Evolutionary conservation across 345 rosid species (phyloP).

Genomic region (Syzygium aromaticum): DNA sequence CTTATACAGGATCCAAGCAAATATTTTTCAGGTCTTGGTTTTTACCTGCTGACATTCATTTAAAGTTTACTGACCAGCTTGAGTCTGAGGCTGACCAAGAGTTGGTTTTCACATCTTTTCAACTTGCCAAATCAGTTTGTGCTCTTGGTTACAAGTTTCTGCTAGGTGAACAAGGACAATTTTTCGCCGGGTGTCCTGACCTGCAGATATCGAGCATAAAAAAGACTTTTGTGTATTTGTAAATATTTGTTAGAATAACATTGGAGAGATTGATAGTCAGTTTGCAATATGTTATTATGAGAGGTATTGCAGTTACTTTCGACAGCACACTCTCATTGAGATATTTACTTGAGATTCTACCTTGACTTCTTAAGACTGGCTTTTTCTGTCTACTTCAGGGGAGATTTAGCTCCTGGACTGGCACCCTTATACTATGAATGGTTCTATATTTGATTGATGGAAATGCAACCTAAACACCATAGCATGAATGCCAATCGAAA

Average conservation of each 20-base stretch:
- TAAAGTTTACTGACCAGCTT: neutral
- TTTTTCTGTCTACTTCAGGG: neutral
- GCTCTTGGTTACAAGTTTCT: neutral
- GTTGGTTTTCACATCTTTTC: neutral
- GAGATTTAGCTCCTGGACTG: neutral
- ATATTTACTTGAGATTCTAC: neutral
- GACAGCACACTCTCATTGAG: neutral
- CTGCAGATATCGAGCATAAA: neutral
- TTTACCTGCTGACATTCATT: neutral
- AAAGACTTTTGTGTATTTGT: neutral
- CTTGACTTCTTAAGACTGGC: neutral
- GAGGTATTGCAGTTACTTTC: neutral
- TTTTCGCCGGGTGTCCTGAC: neutral
- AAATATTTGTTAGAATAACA: neutral
- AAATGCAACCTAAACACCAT: neutral
- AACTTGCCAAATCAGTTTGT: neutral
- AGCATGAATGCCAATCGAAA: neutral
- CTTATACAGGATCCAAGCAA: neutral
- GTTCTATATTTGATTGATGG: neutral
- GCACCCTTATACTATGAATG: neutral
- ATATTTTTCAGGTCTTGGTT: neutral
- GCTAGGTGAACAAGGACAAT: neutral
- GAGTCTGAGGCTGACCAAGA: neutral
- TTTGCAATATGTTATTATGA: neutral
- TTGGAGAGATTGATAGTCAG: neutral